Conservation (phyloP, 257 asterid species). For the Lantana camara region DNA sequence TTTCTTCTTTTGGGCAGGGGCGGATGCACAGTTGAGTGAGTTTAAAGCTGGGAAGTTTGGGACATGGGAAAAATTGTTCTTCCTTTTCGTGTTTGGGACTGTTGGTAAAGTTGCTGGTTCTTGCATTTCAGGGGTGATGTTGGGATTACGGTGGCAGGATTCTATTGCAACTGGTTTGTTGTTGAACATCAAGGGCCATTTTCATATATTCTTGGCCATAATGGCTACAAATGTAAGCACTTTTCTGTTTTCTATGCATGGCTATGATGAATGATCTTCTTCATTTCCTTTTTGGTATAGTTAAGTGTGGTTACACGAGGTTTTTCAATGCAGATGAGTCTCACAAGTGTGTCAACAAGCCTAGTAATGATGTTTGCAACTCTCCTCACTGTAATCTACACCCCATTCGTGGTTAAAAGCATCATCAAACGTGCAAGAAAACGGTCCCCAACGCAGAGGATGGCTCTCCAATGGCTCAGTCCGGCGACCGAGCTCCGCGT, state of each 20-base stretch:
- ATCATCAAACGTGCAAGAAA: constrained; percentile 81
- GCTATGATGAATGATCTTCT: too few species aligned
- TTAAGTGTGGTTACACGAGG: too few species aligned
- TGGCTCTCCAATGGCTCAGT: constrained; percentile 84
- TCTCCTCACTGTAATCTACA: constrained; percentile 59
- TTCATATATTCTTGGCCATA: constrained; percentile 77
- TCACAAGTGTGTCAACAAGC: constrained; percentile 58
- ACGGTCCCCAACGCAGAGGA: constrained; percentile 73
- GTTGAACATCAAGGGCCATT: constrained; percentile 87
- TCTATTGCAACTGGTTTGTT: constrained; percentile 77
- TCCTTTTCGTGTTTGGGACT: constrained; percentile 46
- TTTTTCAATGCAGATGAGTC: constrained; percentile 55
- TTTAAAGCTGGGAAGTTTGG: constrained; percentile 36
- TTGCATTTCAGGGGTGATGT: constrained; percentile 57
- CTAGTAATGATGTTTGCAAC: constrained; percentile 58
- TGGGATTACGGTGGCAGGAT: constrained; percentile 92
- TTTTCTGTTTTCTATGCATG: neutral
- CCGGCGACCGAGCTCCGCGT: constrained; percentile 60
- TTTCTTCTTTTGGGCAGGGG: constrained; percentile 90
- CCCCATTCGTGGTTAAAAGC: constrained; percentile 66
- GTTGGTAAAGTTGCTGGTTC: constrained; percentile 74
- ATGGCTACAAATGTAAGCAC: constrained; percentile 56
- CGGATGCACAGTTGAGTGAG: constrained; percentile 45
- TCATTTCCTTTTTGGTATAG: too few species aligned
- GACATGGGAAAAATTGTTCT: constrained; percentile 52